Conservation (phyloP, 805 yeast species). For the Zygosaccharomyces kombuchaensis region DNA sequence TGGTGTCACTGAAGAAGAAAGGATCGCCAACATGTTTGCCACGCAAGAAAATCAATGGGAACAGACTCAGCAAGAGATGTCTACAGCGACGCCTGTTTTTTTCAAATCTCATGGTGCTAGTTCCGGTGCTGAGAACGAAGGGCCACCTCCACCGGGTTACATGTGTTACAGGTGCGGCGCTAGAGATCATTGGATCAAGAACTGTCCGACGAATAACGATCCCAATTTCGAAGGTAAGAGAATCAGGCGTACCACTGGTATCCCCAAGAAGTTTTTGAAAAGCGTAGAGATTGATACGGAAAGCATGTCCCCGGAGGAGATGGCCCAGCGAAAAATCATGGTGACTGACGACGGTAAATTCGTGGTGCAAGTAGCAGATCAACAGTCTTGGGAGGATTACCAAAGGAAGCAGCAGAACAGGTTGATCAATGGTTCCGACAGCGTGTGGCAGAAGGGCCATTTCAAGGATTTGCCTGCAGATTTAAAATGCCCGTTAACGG, state of each 20-base stretch:
- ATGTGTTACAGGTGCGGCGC: conserved; percentile 96
- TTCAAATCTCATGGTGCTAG: conserved; percentile 34
- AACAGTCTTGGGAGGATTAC: conserved; percentile 81
- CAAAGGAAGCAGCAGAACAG: conserved; percentile 55
- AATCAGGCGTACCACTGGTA: conserved; percentile 92
- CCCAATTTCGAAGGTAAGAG: conserved; percentile 92
- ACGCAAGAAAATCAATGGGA: conserved; percentile 95
- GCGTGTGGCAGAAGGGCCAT: conserved; percentile 44
- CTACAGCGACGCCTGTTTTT: conserved; percentile 75
- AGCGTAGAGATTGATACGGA: conserved; percentile 54
- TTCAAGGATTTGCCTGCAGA: conserved; percentile 46
- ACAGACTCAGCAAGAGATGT: conserved; percentile 86
- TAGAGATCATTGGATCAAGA: conserved; percentile 91
- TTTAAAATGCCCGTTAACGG: conserved; percentile 66
- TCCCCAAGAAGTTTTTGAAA: conserved; percentile 86
- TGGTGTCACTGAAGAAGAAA: conserved; percentile 72
- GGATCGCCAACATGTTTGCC: conserved; percentile 84
- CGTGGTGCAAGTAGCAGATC: conserved; percentile 94
- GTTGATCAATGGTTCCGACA: conserved; percentile 38
- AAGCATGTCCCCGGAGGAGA: conserved; percentile 62
- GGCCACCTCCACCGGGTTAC: conserved; percentile 86
- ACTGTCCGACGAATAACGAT: conserved; percentile 91
- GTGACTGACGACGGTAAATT: conserved; percentile 93
- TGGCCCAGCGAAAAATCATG: conserved; percentile 58
- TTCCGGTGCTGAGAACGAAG: conserved; percentile 45